These are phyloP conservation scores for Colletotrichum coccodes DNA, from an alignment of 2,329 filamentous ascomycete genomes.

Conservation along the genomic window DNA sequence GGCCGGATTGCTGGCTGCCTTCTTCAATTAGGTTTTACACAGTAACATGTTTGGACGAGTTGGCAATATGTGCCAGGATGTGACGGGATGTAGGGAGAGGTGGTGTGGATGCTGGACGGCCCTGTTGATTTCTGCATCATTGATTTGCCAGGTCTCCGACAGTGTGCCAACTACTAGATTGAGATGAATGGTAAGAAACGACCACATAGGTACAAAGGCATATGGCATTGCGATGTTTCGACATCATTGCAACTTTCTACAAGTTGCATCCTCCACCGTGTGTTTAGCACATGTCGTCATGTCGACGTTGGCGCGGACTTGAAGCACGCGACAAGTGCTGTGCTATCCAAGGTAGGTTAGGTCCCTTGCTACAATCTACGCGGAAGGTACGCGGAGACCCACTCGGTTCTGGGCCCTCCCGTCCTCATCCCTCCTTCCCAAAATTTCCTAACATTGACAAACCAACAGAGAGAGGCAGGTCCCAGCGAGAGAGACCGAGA, in stretches of 20 bases:
- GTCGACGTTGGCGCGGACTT: not conserved
- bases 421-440: not conserved
- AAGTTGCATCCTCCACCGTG: not conserved
- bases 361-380: not conserved
- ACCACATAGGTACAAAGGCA: conserved; percentile 1
- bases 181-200: not conserved
- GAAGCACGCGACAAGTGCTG: conserved; percentile 2
- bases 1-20: not conserved
- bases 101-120: conserved; percentile 5
- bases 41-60: not conserved
- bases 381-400: not conserved
- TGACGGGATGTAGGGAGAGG: not conserved
- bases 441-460: not conserved
- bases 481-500: not conserved
- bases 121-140: not conserved
- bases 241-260: not conserved
- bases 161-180: not conserved
- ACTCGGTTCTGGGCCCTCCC: not conserved
- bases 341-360: conserved; percentile 1
- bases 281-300: conserved; percentile 27
- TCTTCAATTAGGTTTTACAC: not conserved
- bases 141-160: not conserved
- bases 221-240: conserved; percentile 10
- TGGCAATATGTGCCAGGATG: conserved; percentile 27
- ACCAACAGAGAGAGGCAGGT: not conserved